A percentile compares a stretch with the other conserved stretches of the same genome.
These are phyloP conservation scores for Elsinoe ampelina DNA, from an alignment of 2,329 filamentous ascomycete genomes.

Conservation along the genomic window DNA sequence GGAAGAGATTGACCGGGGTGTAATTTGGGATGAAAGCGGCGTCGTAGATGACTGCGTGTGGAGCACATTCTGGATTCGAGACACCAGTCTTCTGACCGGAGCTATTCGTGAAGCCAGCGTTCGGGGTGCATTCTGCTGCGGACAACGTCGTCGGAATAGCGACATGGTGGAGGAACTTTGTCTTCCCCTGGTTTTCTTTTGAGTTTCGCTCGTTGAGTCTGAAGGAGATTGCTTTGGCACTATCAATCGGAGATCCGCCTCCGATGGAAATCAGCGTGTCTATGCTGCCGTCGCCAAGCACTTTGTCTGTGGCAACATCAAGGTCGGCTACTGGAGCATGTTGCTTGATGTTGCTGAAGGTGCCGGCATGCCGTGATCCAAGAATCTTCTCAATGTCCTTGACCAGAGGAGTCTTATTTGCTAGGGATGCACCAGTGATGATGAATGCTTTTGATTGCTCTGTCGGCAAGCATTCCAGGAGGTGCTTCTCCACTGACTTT, in stretches of 20 bases:
- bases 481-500: conserved; percentile 37
- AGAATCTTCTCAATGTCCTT: conserved; percentile 42
- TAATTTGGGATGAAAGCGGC: conserved; percentile 38
- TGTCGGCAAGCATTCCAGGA: conserved; percentile 37
- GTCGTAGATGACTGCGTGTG: conserved; percentile 46
- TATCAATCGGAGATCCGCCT: conserved; percentile 47
- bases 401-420: conserved; percentile 45
- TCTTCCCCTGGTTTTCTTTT: conserved; percentile 13
- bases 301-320: conserved; percentile 42
- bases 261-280: conserved; percentile 49
- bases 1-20: conserved; percentile 42
- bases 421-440: conserved; percentile 46
- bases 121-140: conserved; percentile 47
- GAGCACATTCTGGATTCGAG: conserved; percentile 33
- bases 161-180: conserved; percentile 38
- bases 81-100: conserved; percentile 44
- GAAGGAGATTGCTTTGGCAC: conserved; percentile 39
- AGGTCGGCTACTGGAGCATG: conserved; percentile 48
- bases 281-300: conserved; percentile 37
- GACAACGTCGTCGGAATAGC: conserved; percentile 42
- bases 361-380: conserved; percentile 40
- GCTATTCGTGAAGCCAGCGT: conserved; percentile 43
- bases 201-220: conserved; percentile 32
- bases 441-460: conserved; percentile 47
- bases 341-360: conserved; percentile 46